Percentiles rank a stretch among this genome's conserved stretches.
Conservation (phyloP, 140 eudicot species). For the Erigeron philadelphicus region DNA sequence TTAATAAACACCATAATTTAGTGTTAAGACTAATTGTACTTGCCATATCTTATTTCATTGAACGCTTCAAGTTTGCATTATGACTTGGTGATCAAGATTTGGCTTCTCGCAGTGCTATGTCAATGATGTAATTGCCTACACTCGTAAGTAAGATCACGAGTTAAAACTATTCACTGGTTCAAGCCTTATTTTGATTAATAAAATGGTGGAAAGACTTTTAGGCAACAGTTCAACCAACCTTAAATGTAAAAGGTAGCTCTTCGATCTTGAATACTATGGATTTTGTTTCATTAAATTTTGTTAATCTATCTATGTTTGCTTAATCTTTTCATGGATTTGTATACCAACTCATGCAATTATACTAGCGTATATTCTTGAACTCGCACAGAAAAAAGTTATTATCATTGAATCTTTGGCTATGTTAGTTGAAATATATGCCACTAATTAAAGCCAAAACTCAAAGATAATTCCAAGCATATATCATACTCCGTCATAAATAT, state of each 20-base stretch:
- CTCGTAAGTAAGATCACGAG: too few species aligned
- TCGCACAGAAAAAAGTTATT: neutral
- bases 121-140: neutral
- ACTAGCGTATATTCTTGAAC: neutral
- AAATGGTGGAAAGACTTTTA: neutral
- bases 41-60: neutral
- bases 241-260: conserved; percentile 2
- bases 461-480: neutral
- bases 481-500: neutral
- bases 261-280: conserved; percentile 2
- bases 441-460: neutral
- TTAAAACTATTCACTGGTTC: neutral
- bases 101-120: neutral
- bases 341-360: neutral
- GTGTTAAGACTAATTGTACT: neutral
- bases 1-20: neutral
- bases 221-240: conserved; percentile 10
- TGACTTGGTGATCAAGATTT: neutral
- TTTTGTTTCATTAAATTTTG: conserved; percentile 17
- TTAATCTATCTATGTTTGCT: conserved; percentile 1
- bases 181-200: neutral
- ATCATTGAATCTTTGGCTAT: neutral
- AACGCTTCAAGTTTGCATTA: neutral
- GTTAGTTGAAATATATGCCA: neutral
- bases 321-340: neutral